Evolutionary conservation across 495 filamentous ascomycete genomes (phyloP), one percentile per base, ranked within the genome.

Genomic region (Sabuloglossum arenarium): DNA sequence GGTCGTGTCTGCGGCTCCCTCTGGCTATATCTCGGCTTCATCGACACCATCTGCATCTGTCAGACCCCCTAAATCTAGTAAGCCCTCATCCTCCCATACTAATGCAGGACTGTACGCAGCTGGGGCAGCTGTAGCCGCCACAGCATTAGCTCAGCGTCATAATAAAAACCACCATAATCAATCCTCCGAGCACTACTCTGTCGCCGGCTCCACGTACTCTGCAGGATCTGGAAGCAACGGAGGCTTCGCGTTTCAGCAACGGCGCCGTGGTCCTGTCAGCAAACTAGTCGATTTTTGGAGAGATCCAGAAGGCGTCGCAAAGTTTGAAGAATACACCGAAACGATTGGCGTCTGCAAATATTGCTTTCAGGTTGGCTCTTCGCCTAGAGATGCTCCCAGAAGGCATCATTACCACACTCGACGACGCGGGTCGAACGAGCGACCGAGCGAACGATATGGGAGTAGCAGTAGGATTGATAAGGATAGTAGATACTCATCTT

Each of bases 281-380:
- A 77, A 73, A 39, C 69, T 82, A 32, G 68, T 79, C 19, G 75
- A 81, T 58, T 82, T 81, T 61, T 81, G 79, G 75, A 75, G 75
- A 51, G 80, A 85, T 57, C 71, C 77, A 1, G 79, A 86, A 59
- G 82, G 77, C 12, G 79, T 86, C 3, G 77, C 73, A 6, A 75
- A 75, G 58, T 86, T 81, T 61, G 82, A 86, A 64, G 80, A 83
- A 61, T 86, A 86, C 59, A 82, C 81, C 1, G 80, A 86, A 62
- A 71, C 75, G 52, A 84, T 82, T 52, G 82, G 82, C 21, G 74
- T 84, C 6, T 86, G 82, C 66, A 74, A 69, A 58, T 67, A 77
- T 56, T 86, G 82, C 61, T 86, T 86, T 59, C 75, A 80, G 24
- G 80, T 82, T 3, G 73, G 75, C 6, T 75, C 78, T 1, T 72